These are phyloP conservation scores for Cryptococcus amylolentus DNA, from an alignment of 1,284 basidiomycete species.

Conservation along the genomic window DNA sequence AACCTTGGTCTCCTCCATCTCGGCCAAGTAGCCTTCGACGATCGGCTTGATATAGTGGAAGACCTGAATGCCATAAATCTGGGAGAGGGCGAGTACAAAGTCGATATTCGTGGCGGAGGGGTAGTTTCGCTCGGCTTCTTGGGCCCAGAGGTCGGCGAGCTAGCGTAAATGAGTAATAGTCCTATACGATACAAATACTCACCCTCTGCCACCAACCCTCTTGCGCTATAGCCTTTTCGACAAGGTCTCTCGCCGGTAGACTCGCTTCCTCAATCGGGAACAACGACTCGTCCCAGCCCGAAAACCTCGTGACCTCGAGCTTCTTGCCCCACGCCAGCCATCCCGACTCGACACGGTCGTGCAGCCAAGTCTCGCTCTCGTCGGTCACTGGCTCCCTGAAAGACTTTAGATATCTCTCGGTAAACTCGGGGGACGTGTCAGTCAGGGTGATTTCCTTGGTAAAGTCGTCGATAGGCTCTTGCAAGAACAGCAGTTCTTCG, in stretches of 20 bases:
- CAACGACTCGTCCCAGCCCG: slow-evolving; percentile 54
- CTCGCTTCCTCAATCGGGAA: slow-evolving; percentile 67
- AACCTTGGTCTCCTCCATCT: slow-evolving; percentile 42
- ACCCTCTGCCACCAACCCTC: slow-evolving; percentile 61
- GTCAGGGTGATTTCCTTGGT: slow-evolving; percentile 57
- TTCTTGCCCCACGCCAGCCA: slow-evolving; percentile 78
- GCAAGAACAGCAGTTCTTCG: slow-evolving; percentile 66
- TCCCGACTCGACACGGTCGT: slow-evolving; percentile 76
- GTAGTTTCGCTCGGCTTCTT: slow-evolving; percentile 47
- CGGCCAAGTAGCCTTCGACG: slow-evolving; percentile 38
- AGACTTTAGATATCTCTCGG: slow-evolving; percentile 55
- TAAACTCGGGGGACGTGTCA: slow-evolving; percentile 53
- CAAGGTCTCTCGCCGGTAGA: slow-evolving; percentile 58
- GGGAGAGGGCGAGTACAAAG: slow-evolving; percentile 54
- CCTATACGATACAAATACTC: background rate
- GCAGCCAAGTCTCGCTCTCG: slow-evolving; percentile 37
- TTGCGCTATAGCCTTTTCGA: slow-evolving; percentile 56
- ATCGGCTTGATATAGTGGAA: slow-evolving; percentile 39
- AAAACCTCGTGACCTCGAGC: slow-evolving; percentile 64
- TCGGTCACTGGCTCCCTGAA: slow-evolving; percentile 49
- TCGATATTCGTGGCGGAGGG: slow-evolving; percentile 51
- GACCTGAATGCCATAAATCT: slow-evolving; percentile 43
- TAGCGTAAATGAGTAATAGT: slow-evolving; percentile 1
- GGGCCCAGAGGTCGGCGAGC: slow-evolving; percentile 44
- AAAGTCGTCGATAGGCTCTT: slow-evolving; percentile 75